Evolutionary conservation across 1,139 yeast genomes (phyloP), one percentile per base, ranked within the genome.

Genomic region (Zygoascus meyerae): DNA sequence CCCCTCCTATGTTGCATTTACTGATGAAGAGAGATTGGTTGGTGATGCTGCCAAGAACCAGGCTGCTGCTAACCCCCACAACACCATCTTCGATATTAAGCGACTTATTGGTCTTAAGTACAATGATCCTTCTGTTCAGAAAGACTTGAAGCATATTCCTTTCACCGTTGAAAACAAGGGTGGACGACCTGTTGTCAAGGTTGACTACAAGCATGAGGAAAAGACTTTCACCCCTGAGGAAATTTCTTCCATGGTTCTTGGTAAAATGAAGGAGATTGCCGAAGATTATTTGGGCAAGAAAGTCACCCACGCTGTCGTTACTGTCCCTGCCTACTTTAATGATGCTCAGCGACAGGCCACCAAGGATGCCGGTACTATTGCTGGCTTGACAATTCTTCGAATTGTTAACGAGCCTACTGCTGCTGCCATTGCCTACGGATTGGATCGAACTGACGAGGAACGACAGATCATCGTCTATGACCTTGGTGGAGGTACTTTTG

Each of bases 301-400:
- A 67, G 95, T 87, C 55, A 85, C 94, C 48, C 94, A 89, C 62
- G 96, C 96, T 35, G 97, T 89, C 56, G 95, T 89, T 55, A 89
- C 97, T 42, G 97, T 90, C 49, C 97, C 97, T 49, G 97, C 97
- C 48, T 90, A 90, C 73, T 90, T 90, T 75, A 92, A 90, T 70
- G 97, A 90, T 71, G 95, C 97, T 50, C 97, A 90, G 74, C 84
- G 97, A 76, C 97, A 90, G 71, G 97, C 97, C 53, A 90, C 97
- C 55, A 89, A 90, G 75, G 97, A 89, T 69, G 97, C 97, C 47
- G 97, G 97, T 74, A 78, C 86, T 52, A 90, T 90, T 75, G 95
- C 97, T 42, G 97, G 97, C 60, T 79, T 90, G 65, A 87, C 86
- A 63, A 95, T 90, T 51, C 78, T 89, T 65, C 84, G 97, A 75